Percentiles rank a stretch among this genome's conserved stretches.
Conservation (phyloP, 2,329 filamentous ascomycete genomes). For the Ascochyta lentis region DNA sequence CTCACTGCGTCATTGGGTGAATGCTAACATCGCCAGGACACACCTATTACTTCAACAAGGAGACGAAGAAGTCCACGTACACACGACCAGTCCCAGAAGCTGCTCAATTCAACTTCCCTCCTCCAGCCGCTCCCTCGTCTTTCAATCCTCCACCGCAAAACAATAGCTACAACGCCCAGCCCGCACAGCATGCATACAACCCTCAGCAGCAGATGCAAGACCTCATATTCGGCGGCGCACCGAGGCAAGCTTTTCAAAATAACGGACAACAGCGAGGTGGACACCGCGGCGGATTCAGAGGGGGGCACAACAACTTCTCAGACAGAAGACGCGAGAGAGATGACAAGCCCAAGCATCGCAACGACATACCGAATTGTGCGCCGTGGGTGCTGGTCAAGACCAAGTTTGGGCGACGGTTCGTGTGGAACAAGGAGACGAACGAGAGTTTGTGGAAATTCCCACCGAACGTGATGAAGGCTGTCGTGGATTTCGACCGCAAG, state of each 20-base stretch:
- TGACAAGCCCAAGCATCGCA: constrained; percentile 82
- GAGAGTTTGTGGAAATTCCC: constrained; percentile 96
- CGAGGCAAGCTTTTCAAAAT: constrained; percentile 28
- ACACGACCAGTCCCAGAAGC: constrained; percentile 63
- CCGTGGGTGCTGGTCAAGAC: constrained; percentile 95
- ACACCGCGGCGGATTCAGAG: constrained; percentile 45
- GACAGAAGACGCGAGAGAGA: constrained; percentile 70
- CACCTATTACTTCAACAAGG: constrained; percentile 84
- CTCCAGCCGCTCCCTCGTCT: constrained; percentile 12
- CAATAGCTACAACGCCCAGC: constrained; percentile 44
- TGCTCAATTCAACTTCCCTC: constrained; percentile 4
- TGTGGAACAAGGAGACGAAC: constrained; percentile 84
- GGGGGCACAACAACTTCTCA: constrained; percentile 63
- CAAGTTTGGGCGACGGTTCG: constrained; percentile 86
- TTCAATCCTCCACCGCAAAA: constrained; percentile 20
- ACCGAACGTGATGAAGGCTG: constrained; percentile 79
- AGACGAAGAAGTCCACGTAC: constrained; percentile 87
- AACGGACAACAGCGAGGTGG: constrained; percentile 40
- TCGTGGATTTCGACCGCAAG: constrained; percentile 70
- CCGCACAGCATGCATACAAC: constrained; percentile 54
- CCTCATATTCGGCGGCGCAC: constrained; percentile 39
- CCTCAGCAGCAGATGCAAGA: constrained; percentile 60
- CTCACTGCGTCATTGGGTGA: constrained; percentile 22
- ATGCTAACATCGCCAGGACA: constrained; percentile 63
- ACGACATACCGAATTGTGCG: constrained; percentile 78